These are phyloP conservation scores for Phalaenopsis aphrodite DNA, from an alignment of 106 monocot species.

Conservation along the genomic window DNA sequence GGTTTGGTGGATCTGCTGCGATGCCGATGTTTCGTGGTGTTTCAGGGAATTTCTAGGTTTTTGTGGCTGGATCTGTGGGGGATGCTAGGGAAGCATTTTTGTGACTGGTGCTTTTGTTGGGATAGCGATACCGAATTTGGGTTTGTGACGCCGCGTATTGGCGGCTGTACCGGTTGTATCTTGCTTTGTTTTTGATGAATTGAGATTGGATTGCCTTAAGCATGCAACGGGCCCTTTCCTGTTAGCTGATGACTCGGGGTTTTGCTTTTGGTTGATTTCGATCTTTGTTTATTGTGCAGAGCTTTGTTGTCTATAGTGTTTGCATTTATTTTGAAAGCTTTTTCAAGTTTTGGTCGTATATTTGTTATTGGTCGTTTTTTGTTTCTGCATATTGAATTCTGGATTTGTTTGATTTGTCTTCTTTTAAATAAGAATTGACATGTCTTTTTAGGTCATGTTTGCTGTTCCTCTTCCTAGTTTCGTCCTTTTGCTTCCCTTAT, in stretches of 20 bases:
- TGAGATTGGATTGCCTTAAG: not conserved
- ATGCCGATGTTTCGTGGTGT: not conserved
- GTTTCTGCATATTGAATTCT: not conserved
- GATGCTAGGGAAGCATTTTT: not conserved
- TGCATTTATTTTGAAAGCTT: slow-evolving; percentile 1
- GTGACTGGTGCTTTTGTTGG: not conserved
- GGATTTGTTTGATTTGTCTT: not conserved
- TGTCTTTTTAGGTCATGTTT: not conserved
- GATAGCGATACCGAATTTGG: not conserved
- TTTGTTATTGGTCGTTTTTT: not conserved
- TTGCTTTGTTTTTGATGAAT: not conserved
- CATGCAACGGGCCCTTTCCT: not conserved
- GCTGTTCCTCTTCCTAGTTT: not conserved
- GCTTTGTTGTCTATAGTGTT: not conserved
- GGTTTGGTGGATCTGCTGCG: not conserved
- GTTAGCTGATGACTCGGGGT: not conserved
- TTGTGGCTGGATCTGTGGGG: not conserved
- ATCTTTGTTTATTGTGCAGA: not conserved
- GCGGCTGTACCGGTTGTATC: not conserved
- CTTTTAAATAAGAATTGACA: not conserved
- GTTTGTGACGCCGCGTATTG: not conserved
- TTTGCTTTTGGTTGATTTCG: not conserved
- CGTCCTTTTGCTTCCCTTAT: not conserved
- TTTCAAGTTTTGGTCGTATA: not conserved
- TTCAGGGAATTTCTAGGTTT: not conserved